phyloP scores from a whole-genome alignment of 225 moss, liverwort and hornwort species.

The Neckera pumila region DNA sequence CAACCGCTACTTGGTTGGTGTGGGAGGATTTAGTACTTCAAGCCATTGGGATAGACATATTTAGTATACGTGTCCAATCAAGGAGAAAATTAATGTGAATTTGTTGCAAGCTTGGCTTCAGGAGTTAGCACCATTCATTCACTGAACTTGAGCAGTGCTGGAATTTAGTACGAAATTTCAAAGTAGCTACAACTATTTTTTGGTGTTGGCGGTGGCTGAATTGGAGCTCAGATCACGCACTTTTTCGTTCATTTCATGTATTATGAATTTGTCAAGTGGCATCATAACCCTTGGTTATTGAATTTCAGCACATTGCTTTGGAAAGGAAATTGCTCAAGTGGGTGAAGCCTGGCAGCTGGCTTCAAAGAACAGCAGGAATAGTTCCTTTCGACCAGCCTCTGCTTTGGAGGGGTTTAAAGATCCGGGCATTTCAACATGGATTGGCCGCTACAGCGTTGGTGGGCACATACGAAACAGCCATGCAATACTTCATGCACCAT shows the following conservation, averaged over 20 bases:
- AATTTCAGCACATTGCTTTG: constrained; percentile 62
- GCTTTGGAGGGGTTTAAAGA: constrained; percentile 49
- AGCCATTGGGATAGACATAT: background rate
- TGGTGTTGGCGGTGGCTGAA: background rate
- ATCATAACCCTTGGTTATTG: background rate
- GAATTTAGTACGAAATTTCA: background rate
- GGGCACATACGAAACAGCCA: constrained; percentile 58
- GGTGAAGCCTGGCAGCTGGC: constrained; percentile 77
- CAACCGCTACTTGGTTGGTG: background rate
- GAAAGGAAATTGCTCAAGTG: constrained; percentile 73
- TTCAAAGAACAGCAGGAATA: constrained; percentile 61
- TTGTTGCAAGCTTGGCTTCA: background rate
- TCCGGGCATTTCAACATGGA: constrained; percentile 71
- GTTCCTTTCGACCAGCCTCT: constrained; percentile 63
- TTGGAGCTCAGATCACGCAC: background rate
- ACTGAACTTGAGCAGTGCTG: background rate
- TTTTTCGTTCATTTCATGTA: background rate
- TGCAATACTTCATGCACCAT: constrained; percentile 44
- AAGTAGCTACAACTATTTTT: background rate
- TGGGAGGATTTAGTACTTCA: background rate
- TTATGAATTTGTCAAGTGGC: background rate
- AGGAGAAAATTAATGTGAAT: background rate
- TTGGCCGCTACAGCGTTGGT: constrained; percentile 66
- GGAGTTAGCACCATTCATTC: background rate
- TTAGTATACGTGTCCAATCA: background rate